Conservation (phyloP, 2,329 filamentous ascomycete species). For the Cordyceps tenuipes region DNA sequence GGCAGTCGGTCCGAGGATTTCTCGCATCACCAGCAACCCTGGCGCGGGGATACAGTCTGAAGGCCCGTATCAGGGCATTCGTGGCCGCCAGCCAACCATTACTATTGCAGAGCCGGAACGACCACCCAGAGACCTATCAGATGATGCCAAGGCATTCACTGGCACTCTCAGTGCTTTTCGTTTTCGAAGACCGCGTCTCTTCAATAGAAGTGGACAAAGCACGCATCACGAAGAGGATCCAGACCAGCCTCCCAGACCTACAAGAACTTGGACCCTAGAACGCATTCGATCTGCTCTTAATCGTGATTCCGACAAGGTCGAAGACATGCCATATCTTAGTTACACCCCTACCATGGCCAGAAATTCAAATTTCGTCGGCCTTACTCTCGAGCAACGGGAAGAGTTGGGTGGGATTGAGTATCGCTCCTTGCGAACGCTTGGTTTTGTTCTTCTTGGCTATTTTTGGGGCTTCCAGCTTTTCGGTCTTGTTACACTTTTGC, state of each 20-base stretch:
- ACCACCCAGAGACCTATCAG: conserved; percentile 28
- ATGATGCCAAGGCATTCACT: conserved; percentile 34
- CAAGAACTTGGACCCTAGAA: conserved; percentile 42
- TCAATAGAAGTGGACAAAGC: conserved; percentile 28
- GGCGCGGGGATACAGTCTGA: neutral
- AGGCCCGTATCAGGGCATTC: conserved; percentile 14
- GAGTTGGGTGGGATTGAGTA: conserved; percentile 97
- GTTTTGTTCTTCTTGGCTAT: conserved; percentile 68
- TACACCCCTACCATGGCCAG: conserved; percentile 88
- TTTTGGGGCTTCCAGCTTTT: conserved; percentile 77
- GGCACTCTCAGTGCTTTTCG: conserved; percentile 34
- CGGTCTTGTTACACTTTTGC: conserved; percentile 62
- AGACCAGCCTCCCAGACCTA: conserved; percentile 1
- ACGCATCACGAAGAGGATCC: conserved; percentile 26
- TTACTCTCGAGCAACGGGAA: conserved; percentile 85
- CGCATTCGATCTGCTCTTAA: conserved; percentile 50
- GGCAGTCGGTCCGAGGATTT: neutral
- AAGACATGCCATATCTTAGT: conserved; percentile 78
- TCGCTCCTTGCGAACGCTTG: conserved; percentile 78
- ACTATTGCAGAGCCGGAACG: conserved; percentile 57
- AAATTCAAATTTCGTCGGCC: conserved; percentile 84
- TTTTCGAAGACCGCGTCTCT: conserved; percentile 34
- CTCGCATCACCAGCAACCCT: neutral
- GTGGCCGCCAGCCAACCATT: conserved; percentile 46
- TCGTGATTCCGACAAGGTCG: conserved; percentile 37